phyloP scores from a whole-genome alignment of 495 filamentous ascomycete genomes.

The Hypoxylon fragiforme region DNA sequence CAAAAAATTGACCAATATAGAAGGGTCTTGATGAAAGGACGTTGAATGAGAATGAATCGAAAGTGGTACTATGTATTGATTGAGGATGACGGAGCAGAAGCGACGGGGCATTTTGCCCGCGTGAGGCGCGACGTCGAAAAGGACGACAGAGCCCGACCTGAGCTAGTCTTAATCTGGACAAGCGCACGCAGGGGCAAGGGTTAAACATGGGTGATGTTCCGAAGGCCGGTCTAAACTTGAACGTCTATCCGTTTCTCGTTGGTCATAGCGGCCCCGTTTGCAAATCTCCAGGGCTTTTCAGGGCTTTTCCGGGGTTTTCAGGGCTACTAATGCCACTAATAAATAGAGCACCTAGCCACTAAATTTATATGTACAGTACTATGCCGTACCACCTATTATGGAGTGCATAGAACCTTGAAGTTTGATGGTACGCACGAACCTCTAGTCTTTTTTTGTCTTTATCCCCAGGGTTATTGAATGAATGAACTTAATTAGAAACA shows the following conservation, averaged over 20 bases:
- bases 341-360: too few species aligned
- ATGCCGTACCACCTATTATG: too few species aligned
- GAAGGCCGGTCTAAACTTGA: conserved; percentile 17
- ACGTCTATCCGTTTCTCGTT: neutral
- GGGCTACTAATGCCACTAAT: too few species aligned
- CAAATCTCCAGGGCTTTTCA: too few species aligned
- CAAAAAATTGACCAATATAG: conserved; percentile 4
- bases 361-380: too few species aligned
- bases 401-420: too few species aligned
- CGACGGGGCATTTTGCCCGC: conserved; percentile 22
- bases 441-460: too few species aligned
- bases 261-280: conserved; percentile 27
- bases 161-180: conserved; percentile 16
- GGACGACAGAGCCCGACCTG: conserved; percentile 29
- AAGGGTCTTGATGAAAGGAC: conserved; percentile 11
- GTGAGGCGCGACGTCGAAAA: conserved; percentile 38
- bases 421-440: too few species aligned
- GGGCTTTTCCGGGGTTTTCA: too few species aligned
- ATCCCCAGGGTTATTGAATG: too few species aligned
- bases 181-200: conserved; percentile 21
- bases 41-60: conserved; percentile 7
- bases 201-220: conserved; percentile 22
- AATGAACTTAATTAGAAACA: too few species aligned
- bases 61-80: too few species aligned
- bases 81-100: conserved; percentile 20